Base-by-base conservation (phyloP, 2,329 filamentous ascomycete genomes). In the Colletotrichum sp. region DNA sequence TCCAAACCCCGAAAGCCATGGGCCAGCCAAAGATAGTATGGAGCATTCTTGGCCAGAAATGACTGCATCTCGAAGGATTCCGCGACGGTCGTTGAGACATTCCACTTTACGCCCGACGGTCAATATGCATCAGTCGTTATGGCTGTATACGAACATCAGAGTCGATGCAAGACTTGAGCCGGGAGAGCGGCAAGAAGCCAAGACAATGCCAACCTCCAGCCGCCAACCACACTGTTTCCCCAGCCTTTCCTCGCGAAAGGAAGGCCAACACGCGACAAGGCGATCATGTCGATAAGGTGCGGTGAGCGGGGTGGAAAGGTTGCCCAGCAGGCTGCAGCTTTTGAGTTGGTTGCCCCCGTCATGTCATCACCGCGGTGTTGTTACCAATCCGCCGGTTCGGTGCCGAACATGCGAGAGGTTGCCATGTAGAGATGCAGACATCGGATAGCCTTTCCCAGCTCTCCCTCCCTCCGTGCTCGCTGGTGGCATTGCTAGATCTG, bases 181-280 rank as follows among this genome's bases (percentile, higher is more conserved):
- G 68, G 72, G 39, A 75, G 21, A 34, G n/a, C 63, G 72, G 72
- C 69, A 72, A 14, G 13, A 16, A 71, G 69, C 73, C 69, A 75
- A 75, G 73, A 34, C 32, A 18, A 26, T 24, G 63, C 63, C 55
- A 34, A 63, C n/a, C 32, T 32, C 55, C 39, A 71, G 52, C 61
- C 55, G 43, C 69, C 73, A 65, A 28, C 57, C 57, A 63, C 26
- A 34, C 24, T 61, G 28, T 28, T 72, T 72, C 57, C 64, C 69
- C 73, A 64, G 63, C 63, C 72, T 55, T 63, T 63, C 32, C 9
- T 61, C 12, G n/a, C 28, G 52, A 64, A 60, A 52, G 68, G 71
- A 67, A 71, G 26, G 14, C 59, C 7, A 32, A 34, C 59, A 60
- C 48, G 39, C 36, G 68, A 63, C 68, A 75, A n/a, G 66, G 10